Evolutionary conservation across 2,329 filamentous ascomycete genomes (phyloP).

Genomic region (Fusarium sp.): DNA sequence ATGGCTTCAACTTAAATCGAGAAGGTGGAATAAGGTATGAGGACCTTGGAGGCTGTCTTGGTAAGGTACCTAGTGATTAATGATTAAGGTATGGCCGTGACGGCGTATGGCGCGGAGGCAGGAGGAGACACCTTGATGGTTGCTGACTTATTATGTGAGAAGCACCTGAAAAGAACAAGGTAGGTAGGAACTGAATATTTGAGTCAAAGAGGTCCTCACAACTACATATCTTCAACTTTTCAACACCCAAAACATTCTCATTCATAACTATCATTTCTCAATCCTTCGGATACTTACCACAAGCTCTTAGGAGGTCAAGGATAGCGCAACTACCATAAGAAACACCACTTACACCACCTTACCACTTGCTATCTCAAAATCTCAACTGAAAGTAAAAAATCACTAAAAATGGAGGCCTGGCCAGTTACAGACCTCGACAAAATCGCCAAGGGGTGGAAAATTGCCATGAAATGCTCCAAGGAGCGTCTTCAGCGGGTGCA

Average conservation of each 20-base stretch:
- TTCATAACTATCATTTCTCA: neutral
- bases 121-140: slow-evolving; percentile 32
- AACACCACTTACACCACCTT: slow-evolving; percentile 3
- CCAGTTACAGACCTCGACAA: slow-evolving; percentile 47
- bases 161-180: neutral
- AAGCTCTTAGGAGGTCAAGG: neutral
- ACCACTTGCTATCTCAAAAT: neutral
- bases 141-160: slow-evolving; percentile 4
- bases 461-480: slow-evolving; percentile 51
- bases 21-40: neutral
- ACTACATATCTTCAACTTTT: neutral
- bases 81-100: neutral
- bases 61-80: too few species aligned
- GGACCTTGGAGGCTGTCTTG: slow-evolving; percentile 10
- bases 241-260: neutral
- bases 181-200: neutral
- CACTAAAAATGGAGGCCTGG: slow-evolving; percentile 34
- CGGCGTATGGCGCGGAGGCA: neutral
- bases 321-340: neutral
- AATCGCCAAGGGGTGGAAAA: slow-evolving; percentile 51
- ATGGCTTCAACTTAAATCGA: neutral
- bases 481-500: slow-evolving; percentile 48
- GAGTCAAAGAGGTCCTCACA: slow-evolving; percentile 22
- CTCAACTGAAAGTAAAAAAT: neutral
- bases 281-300: neutral